Evolutionary conservation across 768 basidiomycete species (phyloP).

Genomic region (Mycena maculata): DNA sequence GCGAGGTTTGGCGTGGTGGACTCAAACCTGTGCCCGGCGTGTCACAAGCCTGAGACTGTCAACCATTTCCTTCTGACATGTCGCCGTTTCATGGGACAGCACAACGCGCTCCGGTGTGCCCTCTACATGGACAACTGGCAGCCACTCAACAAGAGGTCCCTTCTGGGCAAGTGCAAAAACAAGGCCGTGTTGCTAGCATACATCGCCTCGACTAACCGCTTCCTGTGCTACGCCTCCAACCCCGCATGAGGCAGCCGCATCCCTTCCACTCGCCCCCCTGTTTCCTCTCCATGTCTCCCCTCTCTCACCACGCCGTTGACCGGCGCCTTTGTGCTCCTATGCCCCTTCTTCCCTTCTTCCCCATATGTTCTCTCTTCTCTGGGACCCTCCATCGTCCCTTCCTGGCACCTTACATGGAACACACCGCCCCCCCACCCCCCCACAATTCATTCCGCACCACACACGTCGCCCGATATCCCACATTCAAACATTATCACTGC

Average conservation of each 20-base stretch:
- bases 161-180: background rate
- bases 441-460: no score
- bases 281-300: background rate
- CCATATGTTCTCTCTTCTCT: background rate
- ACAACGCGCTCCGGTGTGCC: background rate
- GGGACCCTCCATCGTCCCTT: background rate
- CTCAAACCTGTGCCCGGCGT: slow-evolving; percentile 9
- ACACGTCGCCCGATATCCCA: no score
- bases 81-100: background rate
- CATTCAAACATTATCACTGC: no score
- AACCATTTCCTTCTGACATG: background rate
- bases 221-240: background rate
- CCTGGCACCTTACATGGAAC: slow-evolving; percentile 1
- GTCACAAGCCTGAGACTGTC: background rate
- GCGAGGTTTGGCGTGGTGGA: slow-evolving; percentile 27
- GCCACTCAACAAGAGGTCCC: background rate
- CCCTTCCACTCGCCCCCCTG: background rate
- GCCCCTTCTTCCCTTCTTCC: background rate
- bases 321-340: background rate
- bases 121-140: background rate
- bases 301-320: background rate
- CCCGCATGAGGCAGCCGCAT: background rate
- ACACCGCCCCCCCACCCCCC: background rate
- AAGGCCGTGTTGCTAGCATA: background rate
- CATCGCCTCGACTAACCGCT: background rate